A percentile compares a stretch with the other conserved stretches of the same genome.
Evolutionary conservation across 2,329 filamentous ascomycete genomes (phyloP).

Genomic region (Alternaria consortialis): DNA sequence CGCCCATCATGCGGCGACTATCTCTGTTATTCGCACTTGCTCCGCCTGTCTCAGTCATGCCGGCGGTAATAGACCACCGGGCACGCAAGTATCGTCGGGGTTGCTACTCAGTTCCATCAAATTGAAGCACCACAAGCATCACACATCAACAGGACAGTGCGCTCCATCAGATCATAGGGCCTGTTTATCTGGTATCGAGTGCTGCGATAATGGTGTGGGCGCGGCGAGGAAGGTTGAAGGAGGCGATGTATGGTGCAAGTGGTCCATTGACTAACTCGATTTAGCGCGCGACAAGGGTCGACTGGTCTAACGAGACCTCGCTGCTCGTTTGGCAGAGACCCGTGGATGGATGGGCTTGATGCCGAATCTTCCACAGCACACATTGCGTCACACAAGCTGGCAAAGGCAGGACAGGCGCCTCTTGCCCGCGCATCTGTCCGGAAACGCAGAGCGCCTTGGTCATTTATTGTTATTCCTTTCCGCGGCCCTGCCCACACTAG

Average conservation of each 20-base stretch:
- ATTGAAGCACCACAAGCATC: neutral
- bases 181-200: neutral
- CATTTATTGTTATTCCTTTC: conserved; percentile 9
- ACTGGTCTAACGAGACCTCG: conserved; percentile 25
- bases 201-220: conserved; percentile 20
- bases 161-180: neutral
- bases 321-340: conserved; percentile 18
- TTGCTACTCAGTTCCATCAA: neutral
- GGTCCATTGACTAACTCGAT: conserved; percentile 24
- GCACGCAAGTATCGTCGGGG: neutral
- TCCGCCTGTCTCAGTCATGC: conserved; percentile 14
- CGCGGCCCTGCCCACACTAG: conserved; percentile 16
- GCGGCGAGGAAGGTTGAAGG: conserved; percentile 33
- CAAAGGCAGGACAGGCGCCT: neutral
- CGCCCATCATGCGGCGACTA: conserved; percentile 11
- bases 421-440: conserved; percentile 5
- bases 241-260: conserved; percentile 32
- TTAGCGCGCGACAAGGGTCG: conserved; percentile 20
- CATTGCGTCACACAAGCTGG: conserved; percentile 13
- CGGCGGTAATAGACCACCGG: neutral
- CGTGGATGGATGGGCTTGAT: conserved; percentile 11
- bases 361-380: conserved; percentile 23
- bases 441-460: conserved; percentile 8
- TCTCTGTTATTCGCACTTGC: conserved; percentile 18
- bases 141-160: neutral